Conservation (phyloP, 2,329 filamentous ascomycete genomes). For the Xylaria sp. region DNA sequence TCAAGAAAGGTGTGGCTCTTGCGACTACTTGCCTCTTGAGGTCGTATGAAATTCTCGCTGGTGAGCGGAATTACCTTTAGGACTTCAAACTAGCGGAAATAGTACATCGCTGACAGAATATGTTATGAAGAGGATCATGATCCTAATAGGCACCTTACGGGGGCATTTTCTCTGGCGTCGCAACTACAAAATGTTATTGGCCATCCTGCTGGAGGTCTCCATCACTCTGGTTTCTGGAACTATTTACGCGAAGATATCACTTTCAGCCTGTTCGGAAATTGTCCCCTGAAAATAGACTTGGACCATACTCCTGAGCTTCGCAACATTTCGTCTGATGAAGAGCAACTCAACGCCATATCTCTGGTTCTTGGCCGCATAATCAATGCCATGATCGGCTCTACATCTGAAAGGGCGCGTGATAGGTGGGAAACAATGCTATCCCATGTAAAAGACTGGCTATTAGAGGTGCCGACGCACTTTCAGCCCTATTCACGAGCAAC, state of each 20-base stretch:
- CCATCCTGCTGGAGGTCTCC: conserved; percentile 45
- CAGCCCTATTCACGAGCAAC: conserved; percentile 48
- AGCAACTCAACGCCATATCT: conserved; percentile 55
- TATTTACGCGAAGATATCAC: conserved; percentile 65
- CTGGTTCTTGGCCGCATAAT: conserved; percentile 58
- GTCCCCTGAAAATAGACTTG: conserved; percentile 56
- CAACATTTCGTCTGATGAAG: conserved; percentile 44
- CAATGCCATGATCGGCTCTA: conserved; percentile 52
- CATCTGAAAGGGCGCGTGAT: conserved; percentile 1
- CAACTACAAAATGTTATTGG: conserved; percentile 42
- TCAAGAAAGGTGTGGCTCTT: conserved; percentile 55
- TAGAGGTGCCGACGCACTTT: conserved; percentile 48
- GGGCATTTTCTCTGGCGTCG: conserved; percentile 58
- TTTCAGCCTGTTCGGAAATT: conserved; percentile 59
- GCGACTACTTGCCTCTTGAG: conserved; percentile 60
- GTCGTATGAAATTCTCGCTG: conserved; percentile 61
- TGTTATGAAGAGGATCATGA: conserved; percentile 51
- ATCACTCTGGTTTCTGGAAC: conserved; percentile 61
- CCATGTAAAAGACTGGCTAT: conserved; percentile 49
- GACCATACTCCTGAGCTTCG: conserved; percentile 35
- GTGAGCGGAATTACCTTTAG: conserved; percentile 44
- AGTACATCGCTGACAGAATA: conserved; percentile 1
- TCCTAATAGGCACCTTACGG: conserved; percentile 59
- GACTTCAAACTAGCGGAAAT: not conserved
- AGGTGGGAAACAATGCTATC: conserved; percentile 43